Conservation (phyloP, 2,329 filamentous ascomycete species). For the Parastagonospora nodorum region DNA sequence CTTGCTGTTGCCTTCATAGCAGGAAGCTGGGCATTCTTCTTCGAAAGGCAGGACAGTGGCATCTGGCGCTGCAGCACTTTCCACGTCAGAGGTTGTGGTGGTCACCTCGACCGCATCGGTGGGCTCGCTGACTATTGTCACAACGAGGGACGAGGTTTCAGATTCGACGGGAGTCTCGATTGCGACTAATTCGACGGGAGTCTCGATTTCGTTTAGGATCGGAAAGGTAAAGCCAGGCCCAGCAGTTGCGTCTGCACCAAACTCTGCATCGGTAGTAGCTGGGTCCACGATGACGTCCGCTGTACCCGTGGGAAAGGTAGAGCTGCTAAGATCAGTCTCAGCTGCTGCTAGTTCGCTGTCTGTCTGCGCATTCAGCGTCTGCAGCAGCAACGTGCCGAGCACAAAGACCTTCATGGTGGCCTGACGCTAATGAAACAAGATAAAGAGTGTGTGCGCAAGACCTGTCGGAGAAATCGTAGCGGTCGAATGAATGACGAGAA, state of each 20-base stretch:
- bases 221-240: neutral
- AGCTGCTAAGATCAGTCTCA: neutral
- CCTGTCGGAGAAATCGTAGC: slow-evolving; percentile 16
- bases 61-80: neutral
- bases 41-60: neutral
- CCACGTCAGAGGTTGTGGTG: neutral
- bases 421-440: slow-evolving; percentile 6
- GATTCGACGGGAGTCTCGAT: too few species aligned
- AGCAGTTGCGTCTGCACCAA: neutral
- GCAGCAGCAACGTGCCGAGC: slow-evolving; percentile 19
- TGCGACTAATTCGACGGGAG: too few species aligned
- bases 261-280: neutral
- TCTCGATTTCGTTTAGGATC: too few species aligned
- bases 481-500: slow-evolving; percentile 26
- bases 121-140: neutral
- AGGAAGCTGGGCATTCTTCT: neutral
- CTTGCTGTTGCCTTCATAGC: neutral
- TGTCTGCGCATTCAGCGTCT: slow-evolving; percentile 15
- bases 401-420: slow-evolving; percentile 24
- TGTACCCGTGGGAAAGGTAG: neutral
- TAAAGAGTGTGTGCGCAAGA: slow-evolving; percentile 4
- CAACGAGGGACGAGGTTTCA: too few species aligned
- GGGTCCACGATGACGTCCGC: neutral
- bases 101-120: neutral
- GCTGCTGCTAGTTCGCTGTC: neutral